Evolutionary conservation across 805 yeast species (phyloP).

Genomic region (Spathaspora gorwiae): DNA sequence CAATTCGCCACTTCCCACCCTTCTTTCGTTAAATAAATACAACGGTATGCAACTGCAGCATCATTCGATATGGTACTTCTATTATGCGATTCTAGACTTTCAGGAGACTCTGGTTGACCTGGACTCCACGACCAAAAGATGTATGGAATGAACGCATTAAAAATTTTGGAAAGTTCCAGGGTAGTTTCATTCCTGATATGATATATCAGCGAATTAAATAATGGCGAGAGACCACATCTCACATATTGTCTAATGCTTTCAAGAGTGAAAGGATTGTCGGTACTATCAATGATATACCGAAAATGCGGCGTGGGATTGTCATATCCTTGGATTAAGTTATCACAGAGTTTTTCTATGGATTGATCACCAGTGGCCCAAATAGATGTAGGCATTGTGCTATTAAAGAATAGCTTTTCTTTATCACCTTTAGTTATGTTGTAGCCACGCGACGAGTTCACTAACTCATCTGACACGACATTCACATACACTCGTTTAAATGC

Average conservation of each 20-base stretch:
- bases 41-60: constrained; percentile 26
- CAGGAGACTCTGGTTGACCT: constrained; percentile 6
- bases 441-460: constrained; percentile 11
- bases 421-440: constrained; percentile 24
- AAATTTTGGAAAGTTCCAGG: constrained; percentile 22
- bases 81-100: background rate
- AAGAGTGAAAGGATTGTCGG: constrained; percentile 32
- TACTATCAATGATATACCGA: constrained; percentile 31
- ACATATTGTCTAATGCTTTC: constrained; percentile 35
- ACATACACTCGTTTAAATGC: constrained; percentile 26
- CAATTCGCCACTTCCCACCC: constrained; percentile 74
- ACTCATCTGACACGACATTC: constrained; percentile 19
- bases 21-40: constrained; percentile 32
- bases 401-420: constrained; percentile 8
- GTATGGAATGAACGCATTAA: constrained; percentile 22
- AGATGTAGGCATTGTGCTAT: constrained; percentile 1
- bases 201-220: constrained; percentile 38
- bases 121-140: constrained; percentile 73
- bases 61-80: background rate
- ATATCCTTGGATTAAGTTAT: background rate
- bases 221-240: constrained; percentile 62
- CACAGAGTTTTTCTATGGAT: background rate
- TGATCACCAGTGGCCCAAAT: background rate
- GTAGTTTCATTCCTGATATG: constrained; percentile 8
- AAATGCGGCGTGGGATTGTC: constrained; percentile 16